These are phyloP conservation scores for Sorghum bicolor DNA, from an alignment of 176 grass and related monocot species.

Conservation along the genomic window Sorghum_bicolor_NCBIv3 NC_012877.2:59326001-59326500, in stretches of 20 bases:
- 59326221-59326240: not conserved
- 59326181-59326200: not conserved
- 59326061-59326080: not conserved
- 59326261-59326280: not conserved
- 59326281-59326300: not conserved
- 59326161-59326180: not conserved
- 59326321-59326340: not conserved
- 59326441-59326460: not conserved
- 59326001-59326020: too few relatives aligned
- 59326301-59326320: not conserved
- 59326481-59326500: slow-evolving; percentile 37
- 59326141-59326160: not conserved
- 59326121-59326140: not conserved
- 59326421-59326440: not conserved
- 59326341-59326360: not conserved
- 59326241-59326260: slow-evolving; percentile 26
- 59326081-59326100: not conserved
- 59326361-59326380: not conserved
- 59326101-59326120: not conserved
- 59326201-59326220: not conserved
- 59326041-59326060: too few relatives aligned
- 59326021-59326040: not conserved
- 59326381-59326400: not conserved
- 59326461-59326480: slow-evolving; percentile 16
- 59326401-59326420: not conserved